A percentile compares a stretch with the other conserved stretches of the same genome.
Conservation (phyloP, 345 rosid genomes). For the Salix caprea region DNA sequence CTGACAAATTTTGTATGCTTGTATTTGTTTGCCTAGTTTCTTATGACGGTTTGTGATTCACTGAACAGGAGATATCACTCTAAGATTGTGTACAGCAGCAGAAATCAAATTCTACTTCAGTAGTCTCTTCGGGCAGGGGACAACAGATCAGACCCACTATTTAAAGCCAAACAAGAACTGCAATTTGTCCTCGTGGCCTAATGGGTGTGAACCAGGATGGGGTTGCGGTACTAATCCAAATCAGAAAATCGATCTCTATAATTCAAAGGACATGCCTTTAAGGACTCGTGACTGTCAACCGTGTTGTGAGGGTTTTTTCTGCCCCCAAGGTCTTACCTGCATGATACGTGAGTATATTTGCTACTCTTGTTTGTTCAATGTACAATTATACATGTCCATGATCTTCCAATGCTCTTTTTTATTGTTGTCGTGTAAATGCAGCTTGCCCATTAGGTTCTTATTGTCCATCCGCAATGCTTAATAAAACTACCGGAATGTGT, state of each 20-base stretch:
- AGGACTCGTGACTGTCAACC: constrained; percentile 68
- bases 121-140: constrained; percentile 37
- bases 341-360: constrained; percentile 72
- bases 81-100: constrained; percentile 67
- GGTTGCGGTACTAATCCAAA: constrained; percentile 47
- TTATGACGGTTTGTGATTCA: constrained; percentile 8
- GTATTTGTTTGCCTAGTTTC: constrained; percentile 1
- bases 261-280: constrained; percentile 43
- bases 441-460: constrained; percentile 87
- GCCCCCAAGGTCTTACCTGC: constrained; percentile 89
- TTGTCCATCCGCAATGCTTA: constrained; percentile 75
- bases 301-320: constrained; percentile 96
- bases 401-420: background rate
- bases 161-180: constrained; percentile 68
- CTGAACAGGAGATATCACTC: constrained; percentile 59
- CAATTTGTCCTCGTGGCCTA: constrained; percentile 65
- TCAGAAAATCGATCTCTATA: constrained; percentile 39
- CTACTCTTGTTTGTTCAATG: background rate
- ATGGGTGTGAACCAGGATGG: constrained; percentile 97
- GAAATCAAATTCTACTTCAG: constrained; percentile 69
- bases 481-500: constrained; percentile 63
- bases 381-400: background rate
- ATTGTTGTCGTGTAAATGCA: constrained; percentile 30
- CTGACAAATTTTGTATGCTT: background rate
- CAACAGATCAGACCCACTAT: constrained; percentile 20